These are phyloP conservation scores for Blastocladiella emersonii DNA, from an alignment of 371 early-diverging fungal species.

Conservation along the genomic window DNA sequence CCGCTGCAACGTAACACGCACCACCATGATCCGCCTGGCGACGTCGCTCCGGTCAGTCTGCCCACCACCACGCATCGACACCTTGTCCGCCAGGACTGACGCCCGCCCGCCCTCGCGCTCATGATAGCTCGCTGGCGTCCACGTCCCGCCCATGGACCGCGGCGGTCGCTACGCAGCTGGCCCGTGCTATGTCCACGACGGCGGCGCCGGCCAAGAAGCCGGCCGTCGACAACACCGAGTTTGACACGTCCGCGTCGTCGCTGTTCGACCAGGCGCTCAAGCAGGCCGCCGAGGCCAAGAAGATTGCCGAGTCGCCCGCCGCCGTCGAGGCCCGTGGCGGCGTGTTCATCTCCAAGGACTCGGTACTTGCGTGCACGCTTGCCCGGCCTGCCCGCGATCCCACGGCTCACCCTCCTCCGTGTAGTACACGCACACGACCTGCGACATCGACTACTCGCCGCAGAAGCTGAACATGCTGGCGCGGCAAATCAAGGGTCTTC, in stretches of 20 bases:
- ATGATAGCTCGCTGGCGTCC: no score
- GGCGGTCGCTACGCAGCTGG: no score
- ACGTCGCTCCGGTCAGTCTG: no score
- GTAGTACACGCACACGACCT: conserved; percentile 7
- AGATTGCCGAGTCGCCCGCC: not conserved
- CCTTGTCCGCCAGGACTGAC: no score
- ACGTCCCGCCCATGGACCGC: no score
- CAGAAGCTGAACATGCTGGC: conserved; percentile 75
- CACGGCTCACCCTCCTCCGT: not conserved
- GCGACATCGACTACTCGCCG: conserved; percentile 29
- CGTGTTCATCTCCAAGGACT: not conserved
- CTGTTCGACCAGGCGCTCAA: not conserved
- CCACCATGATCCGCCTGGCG: no score
- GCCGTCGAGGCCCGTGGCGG: not conserved
- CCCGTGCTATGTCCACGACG: no score
- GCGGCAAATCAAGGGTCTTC: conserved; percentile 61
- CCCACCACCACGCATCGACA: no score
- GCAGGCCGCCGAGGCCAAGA: not conserved
- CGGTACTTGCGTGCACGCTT: not conserved
- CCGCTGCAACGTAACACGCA: no score
- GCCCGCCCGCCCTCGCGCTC: no score
- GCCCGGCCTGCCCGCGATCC: not conserved
- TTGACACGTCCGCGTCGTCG: not conserved
- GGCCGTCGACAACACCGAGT: no score
- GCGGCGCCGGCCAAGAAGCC: no score